Percentiles rank a stretch among this genome's conserved stretches.
Evolutionary conservation across 106 monocot species (phyloP).

Genomic region (Dioscorea zingiberensis): DNA sequence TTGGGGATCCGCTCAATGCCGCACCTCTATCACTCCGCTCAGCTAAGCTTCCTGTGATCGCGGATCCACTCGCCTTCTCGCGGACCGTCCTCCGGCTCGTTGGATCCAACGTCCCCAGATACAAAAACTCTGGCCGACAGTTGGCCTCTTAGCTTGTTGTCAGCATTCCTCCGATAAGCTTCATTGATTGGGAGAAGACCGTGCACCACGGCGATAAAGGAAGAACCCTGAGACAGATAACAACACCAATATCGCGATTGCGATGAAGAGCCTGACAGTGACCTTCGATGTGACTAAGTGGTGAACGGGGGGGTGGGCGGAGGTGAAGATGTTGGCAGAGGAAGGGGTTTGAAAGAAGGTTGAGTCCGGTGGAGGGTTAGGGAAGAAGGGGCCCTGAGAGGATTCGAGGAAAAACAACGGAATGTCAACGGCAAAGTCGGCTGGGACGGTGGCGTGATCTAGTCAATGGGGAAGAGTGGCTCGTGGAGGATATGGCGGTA

Average conservation of each 20-base stretch:
- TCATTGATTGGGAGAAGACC: background rate
- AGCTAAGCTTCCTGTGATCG: constrained; percentile 24
- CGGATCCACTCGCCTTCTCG: constrained; percentile 9
- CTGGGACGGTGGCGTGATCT: constrained; percentile 27
- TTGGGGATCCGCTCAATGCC: constrained; percentile 34
- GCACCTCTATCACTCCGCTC: constrained; percentile 13
- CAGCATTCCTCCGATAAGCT: constrained; percentile 1
- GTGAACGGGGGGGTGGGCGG: background rate
- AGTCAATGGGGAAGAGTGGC: constrained; percentile 51
- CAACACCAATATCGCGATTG: constrained; percentile 9
- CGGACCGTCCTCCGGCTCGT: background rate
- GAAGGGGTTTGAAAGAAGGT: constrained; percentile 1
- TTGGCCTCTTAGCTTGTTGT: background rate
- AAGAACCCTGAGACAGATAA: constrained; percentile 11
- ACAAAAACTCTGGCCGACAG: constrained; percentile 4
- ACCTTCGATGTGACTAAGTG: background rate
- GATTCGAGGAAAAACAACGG: background rate
- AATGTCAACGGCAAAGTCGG: constrained; percentile 1
- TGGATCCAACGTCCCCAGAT: constrained; percentile 30
- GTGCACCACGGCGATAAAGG: constrained; percentile 5
- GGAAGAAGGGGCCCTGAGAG: constrained; percentile 6
- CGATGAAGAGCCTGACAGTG: constrained; percentile 8
- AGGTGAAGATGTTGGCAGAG: constrained; percentile 8
- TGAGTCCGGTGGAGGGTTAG: background rate
- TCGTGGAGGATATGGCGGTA: constrained; percentile 31